Base-by-base conservation (phyloP, 2,329 filamentous ascomycete species). In the Aspergillus tubingensis region DNA sequence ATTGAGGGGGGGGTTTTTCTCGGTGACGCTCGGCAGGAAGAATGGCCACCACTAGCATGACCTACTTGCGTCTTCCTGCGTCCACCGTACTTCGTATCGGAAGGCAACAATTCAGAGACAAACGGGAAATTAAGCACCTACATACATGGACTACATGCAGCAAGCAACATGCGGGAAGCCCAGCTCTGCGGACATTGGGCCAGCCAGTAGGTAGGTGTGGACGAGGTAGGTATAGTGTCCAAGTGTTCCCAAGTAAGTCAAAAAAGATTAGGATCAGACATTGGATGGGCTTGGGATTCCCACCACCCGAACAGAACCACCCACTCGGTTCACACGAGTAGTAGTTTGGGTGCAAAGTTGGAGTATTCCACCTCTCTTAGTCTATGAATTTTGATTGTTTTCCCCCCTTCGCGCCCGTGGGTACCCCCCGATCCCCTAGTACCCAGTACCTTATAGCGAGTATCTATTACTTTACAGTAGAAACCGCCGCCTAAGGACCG, bases 251-350 rank as follows among this genome's bases (percentile, higher is more conserved):
- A 50, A 27, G 25, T 5, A 21, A n/a, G 47, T n/a, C 47, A 49
- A 30, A 10, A 23, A 13, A 50, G 25, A 32, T 50, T 50, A 17
- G n/a, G 47, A 30, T 50, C n/a, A 32, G 47, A 47, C n/a, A 44
- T 44, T 55, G 25, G 25, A 47, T 47, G 53, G 53, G 53, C 41
- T 36, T 55, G 41, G 38, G 21, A 19, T 47, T 55, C 53, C 38
- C 39, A 38, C 53, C 53, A 44, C 53, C 39, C 39, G 53, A 57
- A 57, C 53, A 54, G 56, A 62, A 62, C 53, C 59, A 49, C 60
- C 51, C 60, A 52, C 50, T 63, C 44, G 61, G 53, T 59, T 44
- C 30, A 17, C 32, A 36, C 32, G 11, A 36, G 32, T 36, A 36
- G 38, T 36, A 36, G 27, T 36, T 54, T 59, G 38, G 38, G 23